These are phyloP conservation scores for Penicillium bialowiezense DNA, from an alignment of 495 filamentous ascomycete genomes.

Conservation along the genomic window DNA sequence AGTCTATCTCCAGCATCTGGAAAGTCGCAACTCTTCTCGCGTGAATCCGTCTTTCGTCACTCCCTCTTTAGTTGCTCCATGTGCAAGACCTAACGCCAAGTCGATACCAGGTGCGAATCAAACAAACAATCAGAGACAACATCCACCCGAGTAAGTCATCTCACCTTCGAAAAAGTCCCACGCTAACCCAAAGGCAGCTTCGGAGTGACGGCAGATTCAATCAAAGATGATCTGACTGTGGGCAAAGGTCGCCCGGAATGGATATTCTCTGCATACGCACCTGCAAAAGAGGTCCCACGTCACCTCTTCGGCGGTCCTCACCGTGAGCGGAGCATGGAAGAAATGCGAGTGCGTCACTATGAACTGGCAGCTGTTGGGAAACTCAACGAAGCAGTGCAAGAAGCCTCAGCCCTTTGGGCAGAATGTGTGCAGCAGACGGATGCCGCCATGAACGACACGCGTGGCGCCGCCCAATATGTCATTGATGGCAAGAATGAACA, in stretches of 20 bases:
- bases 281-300: constrained; percentile 65
- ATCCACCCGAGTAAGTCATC: constrained; percentile 27
- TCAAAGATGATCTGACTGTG: constrained; percentile 60
- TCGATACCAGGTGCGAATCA: constrained; percentile 7
- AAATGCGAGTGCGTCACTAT: constrained; percentile 70
- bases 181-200: constrained; percentile 37
- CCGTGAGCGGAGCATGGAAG: constrained; percentile 83
- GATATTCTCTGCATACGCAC: constrained; percentile 81
- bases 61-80: neutral
- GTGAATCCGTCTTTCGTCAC: too few relatives aligned
- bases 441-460: constrained; percentile 58
- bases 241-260: constrained; percentile 67
- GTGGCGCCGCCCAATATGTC: constrained; percentile 72
- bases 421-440: constrained; percentile 68
- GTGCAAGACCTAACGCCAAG: neutral
- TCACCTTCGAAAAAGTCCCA: neutral
- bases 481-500: constrained; percentile 66
- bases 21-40: too few relatives aligned
- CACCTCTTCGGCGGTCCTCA: constrained; percentile 76
- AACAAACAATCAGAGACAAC: constrained; percentile 18
- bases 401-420: constrained; percentile 57
- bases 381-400: constrained; percentile 60
- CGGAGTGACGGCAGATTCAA: constrained; percentile 50
- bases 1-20: neutral
- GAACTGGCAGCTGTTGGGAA: constrained; percentile 56